Evolutionary conservation across 225 moss, liverwort and hornwort species (phyloP).

Genomic region (Takakia lepidozioides): DNA sequence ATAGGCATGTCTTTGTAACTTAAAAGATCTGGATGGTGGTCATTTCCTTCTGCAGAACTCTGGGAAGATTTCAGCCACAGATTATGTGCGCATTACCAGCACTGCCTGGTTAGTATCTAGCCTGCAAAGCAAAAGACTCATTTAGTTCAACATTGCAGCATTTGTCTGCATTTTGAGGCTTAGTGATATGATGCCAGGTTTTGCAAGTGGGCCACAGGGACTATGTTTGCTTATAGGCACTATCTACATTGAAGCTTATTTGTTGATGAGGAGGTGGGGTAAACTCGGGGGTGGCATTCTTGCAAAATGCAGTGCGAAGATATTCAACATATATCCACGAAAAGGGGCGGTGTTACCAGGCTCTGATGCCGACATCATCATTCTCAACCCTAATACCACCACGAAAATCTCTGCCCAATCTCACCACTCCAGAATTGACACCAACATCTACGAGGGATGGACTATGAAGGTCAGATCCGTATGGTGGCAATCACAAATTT

Average conservation of each 20-base stretch:
- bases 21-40: too few species aligned
- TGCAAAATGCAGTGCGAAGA: slow-evolving; percentile 61
- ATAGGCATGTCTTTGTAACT: too few species aligned
- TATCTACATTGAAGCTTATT: too few species aligned
- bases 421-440: slow-evolving; percentile 94
- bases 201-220: too few species aligned
- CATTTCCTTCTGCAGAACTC: slow-evolving; percentile 97
- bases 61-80: slow-evolving; percentile 65
- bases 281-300: too few species aligned
- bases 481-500: too few species aligned
- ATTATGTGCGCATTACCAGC: slow-evolving; percentile 91
- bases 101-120: slow-evolving; percentile 87
- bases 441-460: slow-evolving; percentile 97
- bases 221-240: too few species aligned
- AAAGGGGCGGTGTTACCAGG: slow-evolving; percentile 83
- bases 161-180: too few species aligned
- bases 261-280: too few species aligned
- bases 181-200: too few species aligned
- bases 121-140: too few species aligned
- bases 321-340: slow-evolving; percentile 93
- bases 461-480: slow-evolving; percentile 62
- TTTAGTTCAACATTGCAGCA: too few species aligned
- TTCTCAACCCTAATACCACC: slow-evolving; percentile 76
- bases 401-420: slow-evolving; percentile 70
- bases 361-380: slow-evolving; percentile 93